phyloP scores from a whole-genome alignment of 768 basidiomycete species.

The Termitomyces eurrhizus region DNA sequence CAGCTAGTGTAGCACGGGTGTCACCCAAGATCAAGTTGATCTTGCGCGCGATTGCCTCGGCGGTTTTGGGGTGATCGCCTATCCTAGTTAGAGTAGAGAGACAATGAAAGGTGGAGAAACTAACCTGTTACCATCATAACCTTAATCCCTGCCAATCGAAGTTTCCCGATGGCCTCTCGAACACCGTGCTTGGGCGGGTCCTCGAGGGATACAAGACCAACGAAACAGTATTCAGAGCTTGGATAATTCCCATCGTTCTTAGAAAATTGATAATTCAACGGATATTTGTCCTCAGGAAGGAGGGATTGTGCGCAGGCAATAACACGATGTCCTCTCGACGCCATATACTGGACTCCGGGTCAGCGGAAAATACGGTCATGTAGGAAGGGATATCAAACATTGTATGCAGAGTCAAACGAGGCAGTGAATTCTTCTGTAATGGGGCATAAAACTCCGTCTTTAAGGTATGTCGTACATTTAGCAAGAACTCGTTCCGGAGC shows the following conservation, averaged over 20 bases:
- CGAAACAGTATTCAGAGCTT: slow-evolving; percentile 54
- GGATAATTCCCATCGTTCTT: slow-evolving; percentile 54
- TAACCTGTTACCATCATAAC: slow-evolving; percentile 74
- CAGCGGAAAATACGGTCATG: background rate
- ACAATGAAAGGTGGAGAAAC: slow-evolving; percentile 8
- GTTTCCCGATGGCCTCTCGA: slow-evolving; percentile 66
- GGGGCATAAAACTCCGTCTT: slow-evolving; percentile 42
- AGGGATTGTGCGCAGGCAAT: slow-evolving; percentile 67
- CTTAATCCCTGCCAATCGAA: slow-evolving; percentile 68
- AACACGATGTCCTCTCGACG: slow-evolving; percentile 70
- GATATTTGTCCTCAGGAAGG: slow-evolving; percentile 46
- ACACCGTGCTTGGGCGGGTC: slow-evolving; percentile 73
- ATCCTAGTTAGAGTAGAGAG: background rate
- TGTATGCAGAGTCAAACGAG: slow-evolving; percentile 57
- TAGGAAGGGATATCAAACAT: slow-evolving; percentile 32
- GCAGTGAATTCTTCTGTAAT: slow-evolving; percentile 54
- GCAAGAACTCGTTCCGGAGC: slow-evolving; percentile 66
- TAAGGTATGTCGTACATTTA: slow-evolving; percentile 58
- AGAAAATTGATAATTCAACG: slow-evolving; percentile 45
- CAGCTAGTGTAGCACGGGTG: slow-evolving; percentile 57
- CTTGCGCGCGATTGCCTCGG: slow-evolving; percentile 70
- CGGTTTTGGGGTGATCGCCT: slow-evolving; percentile 72
- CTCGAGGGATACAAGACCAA: slow-evolving; percentile 62
- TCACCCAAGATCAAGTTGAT: slow-evolving; percentile 68
- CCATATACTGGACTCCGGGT: slow-evolving; percentile 54